Percentiles rank a stretch among this genome's conserved stretches.
Evolutionary conservation across 164 flowering plant species (phyloP).

Genomic region (Berberis thunbergii): DNA sequence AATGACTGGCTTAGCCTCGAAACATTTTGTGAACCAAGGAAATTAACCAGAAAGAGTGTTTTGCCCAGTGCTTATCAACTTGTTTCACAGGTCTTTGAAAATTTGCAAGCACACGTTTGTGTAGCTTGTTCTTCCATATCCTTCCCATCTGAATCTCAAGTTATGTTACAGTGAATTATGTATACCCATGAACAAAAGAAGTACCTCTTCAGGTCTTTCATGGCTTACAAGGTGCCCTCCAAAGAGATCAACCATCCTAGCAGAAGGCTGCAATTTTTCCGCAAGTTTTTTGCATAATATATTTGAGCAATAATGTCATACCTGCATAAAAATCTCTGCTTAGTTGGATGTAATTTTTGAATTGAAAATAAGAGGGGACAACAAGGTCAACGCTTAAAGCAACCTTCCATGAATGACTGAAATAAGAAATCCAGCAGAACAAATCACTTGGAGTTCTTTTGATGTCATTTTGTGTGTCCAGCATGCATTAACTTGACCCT

Average conservation of each 20-base stretch:
- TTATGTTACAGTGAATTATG: too few relatives aligned
- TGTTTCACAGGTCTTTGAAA: too few relatives aligned
- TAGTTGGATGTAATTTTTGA: not conserved
- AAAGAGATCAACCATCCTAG: slow-evolving; percentile 81
- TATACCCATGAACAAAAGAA: not conserved
- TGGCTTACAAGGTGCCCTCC: slow-evolving; percentile 96
- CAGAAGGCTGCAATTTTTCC: slow-evolving; percentile 63
- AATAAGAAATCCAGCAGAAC: slow-evolving; percentile 64
- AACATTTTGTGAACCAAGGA: too few relatives aligned
- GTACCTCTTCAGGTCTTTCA: slow-evolving; percentile 86
- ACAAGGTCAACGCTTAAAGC: not conserved
- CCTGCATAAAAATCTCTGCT: slow-evolving; percentile 25
- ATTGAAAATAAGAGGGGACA: not conserved
- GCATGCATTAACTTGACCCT: slow-evolving; percentile 86
- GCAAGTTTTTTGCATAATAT: slow-evolving; percentile 69
- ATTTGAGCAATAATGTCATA: slow-evolving; percentile 82
- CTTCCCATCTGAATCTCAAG: too few relatives aligned
- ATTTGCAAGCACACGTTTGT: too few relatives aligned
- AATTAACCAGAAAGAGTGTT: too few relatives aligned
- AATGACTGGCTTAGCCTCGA: too few relatives aligned
- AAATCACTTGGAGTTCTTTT: slow-evolving; percentile 54
- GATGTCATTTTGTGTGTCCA: slow-evolving; percentile 79
- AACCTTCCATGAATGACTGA: slow-evolving; percentile 97
- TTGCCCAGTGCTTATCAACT: too few relatives aligned
- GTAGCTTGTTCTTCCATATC: too few relatives aligned